A percentile compares a stretch with the other conserved stretches of the same genome.
phyloP scores from a whole-genome alignment of 306 rosid species.

The Dalbergia cultrata region DNA sequence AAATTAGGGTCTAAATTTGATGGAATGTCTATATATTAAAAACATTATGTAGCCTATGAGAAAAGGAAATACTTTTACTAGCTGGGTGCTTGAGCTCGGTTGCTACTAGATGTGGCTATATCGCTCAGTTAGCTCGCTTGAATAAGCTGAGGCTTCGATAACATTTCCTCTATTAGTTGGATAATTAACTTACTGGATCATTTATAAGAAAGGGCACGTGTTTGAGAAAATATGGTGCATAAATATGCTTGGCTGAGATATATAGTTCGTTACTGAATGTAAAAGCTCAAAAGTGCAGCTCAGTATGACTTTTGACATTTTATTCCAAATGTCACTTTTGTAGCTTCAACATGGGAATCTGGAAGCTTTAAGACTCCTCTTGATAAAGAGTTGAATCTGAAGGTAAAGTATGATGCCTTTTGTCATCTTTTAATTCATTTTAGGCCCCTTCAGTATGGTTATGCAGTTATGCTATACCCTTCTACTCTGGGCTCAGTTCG shows the following conservation, averaged over 20 bases:
- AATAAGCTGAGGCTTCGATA: too few species aligned
- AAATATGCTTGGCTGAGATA: not conserved
- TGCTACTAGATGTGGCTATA: slow-evolving; percentile 18
- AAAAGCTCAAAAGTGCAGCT: not conserved
- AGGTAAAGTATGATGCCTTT: slow-evolving; percentile 38
- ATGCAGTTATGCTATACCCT: not conserved
- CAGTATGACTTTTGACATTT: slow-evolving; percentile 23
- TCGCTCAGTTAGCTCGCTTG: not conserved
- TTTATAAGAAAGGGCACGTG: not conserved
- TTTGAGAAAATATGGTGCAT: not conserved
- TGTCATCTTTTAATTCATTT: not conserved
- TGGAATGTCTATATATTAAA: slow-evolving; percentile 18
- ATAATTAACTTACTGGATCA: not conserved
- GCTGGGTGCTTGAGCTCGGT: slow-evolving; percentile 4
- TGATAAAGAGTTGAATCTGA: slow-evolving; percentile 47
- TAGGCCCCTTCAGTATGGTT: not conserved
- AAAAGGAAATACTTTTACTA: not conserved
- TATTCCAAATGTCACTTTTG: slow-evolving; percentile 45
- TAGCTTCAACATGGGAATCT: slow-evolving; percentile 44
- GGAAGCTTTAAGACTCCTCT: slow-evolving; percentile 34
- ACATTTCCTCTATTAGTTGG: not conserved
- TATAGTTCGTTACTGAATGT: not conserved
- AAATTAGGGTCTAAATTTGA: slow-evolving; percentile 25
- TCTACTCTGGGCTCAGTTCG: slow-evolving; percentile 33
- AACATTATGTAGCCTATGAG: not conserved